phyloP scores from a whole-genome alignment of 495 filamentous ascomycete genomes.

The Aspergillus ellipticus region DNA sequence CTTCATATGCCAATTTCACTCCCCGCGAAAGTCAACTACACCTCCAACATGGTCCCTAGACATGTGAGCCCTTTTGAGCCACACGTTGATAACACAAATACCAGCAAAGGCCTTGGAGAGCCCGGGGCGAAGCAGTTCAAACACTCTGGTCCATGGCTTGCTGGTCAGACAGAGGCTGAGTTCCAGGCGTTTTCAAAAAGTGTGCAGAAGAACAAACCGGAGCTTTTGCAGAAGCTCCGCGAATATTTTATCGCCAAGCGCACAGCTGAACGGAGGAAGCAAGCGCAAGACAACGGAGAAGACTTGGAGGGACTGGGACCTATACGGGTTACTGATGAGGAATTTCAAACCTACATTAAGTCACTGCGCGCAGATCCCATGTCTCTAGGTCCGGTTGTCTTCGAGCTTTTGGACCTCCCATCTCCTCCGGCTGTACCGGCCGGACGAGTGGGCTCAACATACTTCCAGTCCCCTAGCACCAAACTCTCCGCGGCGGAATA shows the following conservation, averaged over 20 bases:
- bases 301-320: constrained; percentile 27
- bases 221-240: constrained; percentile 61
- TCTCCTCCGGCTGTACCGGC: constrained; percentile 37
- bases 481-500: constrained; percentile 46
- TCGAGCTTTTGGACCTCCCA: constrained; percentile 49
- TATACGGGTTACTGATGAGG: constrained; percentile 53
- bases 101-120: constrained; percentile 26
- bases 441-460: constrained; percentile 31
- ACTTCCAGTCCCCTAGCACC: constrained; percentile 35
- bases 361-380: constrained; percentile 52
- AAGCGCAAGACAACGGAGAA: constrained; percentile 48
- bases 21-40: constrained; percentile 29
- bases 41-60: constrained; percentile 28
- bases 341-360: constrained; percentile 59
- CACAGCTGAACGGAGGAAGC: constrained; percentile 35
- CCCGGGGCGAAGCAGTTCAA: constrained; percentile 36
- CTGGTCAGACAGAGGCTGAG: constrained; percentile 66
- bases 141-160: constrained; percentile 73
- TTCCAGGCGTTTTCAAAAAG: constrained; percentile 65
- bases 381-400: constrained; percentile 41
- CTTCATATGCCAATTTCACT: constrained; percentile 62
- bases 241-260: constrained; percentile 38
- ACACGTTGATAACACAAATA: constrained; percentile 45
- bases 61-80: constrained; percentile 52
- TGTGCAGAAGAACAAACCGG: constrained; percentile 55